Evolutionary conservation across 2,329 filamentous ascomycete genomes (phyloP).

Genomic region (Trichophyton mentagrophytes): DNA sequence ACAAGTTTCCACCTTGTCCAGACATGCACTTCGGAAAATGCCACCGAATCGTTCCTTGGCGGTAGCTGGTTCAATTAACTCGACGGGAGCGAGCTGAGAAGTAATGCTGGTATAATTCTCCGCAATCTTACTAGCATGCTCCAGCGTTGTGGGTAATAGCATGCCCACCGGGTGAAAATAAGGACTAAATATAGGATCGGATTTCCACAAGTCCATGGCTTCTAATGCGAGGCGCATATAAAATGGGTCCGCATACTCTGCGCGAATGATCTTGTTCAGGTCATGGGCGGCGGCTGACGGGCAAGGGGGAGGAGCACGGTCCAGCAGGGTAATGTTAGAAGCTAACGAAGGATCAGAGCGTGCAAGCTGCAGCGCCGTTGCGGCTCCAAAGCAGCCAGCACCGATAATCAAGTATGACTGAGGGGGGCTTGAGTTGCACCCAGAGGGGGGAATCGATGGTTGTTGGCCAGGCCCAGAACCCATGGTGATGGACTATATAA

Average conservation of each 20-base stretch:
- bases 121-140: conserved; percentile 34
- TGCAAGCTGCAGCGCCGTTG: conserved; percentile 8
- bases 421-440: background rate
- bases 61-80: conserved; percentile 35
- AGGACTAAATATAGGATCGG: conserved; percentile 22
- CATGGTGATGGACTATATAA: background rate
- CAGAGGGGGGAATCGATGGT: background rate
- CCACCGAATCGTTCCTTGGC: conserved; percentile 38
- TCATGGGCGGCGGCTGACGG: conserved; percentile 7
- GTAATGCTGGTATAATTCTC: conserved; percentile 27
- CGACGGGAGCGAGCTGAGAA: conserved; percentile 19
- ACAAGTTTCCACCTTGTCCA: conserved; percentile 43
- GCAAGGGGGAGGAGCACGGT: conserved; percentile 5
- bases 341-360: background rate
- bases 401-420: conserved; percentile 32
- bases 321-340: conserved; percentile 5
- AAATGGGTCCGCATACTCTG: conserved; percentile 6
- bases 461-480: background rate
- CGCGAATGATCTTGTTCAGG: conserved; percentile 10
- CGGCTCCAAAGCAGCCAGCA: conserved; percentile 40
- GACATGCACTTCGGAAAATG: conserved; percentile 46
- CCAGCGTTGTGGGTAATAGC: conserved; percentile 29
- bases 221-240: conserved; percentile 9
- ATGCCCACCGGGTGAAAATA: conserved; percentile 39
- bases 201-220: conserved; percentile 5